These are phyloP conservation scores for Crithidia sp. DNA, from an alignment of 208 protist genomes.

Conservation along the genomic window DNA sequence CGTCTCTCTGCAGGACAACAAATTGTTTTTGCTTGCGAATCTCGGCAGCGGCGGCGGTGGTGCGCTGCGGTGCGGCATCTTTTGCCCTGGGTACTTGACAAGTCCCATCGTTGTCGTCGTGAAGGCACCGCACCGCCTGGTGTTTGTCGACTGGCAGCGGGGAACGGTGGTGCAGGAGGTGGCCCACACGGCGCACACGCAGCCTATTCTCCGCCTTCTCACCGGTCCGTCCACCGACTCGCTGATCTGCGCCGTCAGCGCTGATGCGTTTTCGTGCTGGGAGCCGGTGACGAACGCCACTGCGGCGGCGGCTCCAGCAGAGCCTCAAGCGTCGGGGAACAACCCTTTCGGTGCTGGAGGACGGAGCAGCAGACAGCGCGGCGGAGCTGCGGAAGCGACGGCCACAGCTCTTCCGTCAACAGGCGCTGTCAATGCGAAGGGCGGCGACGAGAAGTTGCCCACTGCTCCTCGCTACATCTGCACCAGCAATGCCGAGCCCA, in stretches of 20 bases:
- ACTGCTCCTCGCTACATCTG: conserved; percentile 27
- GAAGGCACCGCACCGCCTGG: conserved; percentile 26
- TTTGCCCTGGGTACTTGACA: conserved; percentile 35
- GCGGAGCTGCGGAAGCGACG: neutral
- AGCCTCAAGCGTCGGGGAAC: neutral
- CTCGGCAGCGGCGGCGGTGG: conserved; percentile 7
- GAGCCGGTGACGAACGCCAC: conserved; percentile 5
- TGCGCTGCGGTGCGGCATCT: conserved; percentile 36
- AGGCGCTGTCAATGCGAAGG: neutral
- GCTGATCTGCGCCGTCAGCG: conserved; percentile 38
- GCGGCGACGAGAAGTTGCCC: too few relatives aligned
- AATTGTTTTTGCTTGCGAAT: conserved; percentile 44
- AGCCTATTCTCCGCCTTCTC: conserved; percentile 29
- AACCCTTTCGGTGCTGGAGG: too few relatives aligned
- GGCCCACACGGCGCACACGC: conserved; percentile 18
- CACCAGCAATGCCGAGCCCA: conserved; percentile 25
- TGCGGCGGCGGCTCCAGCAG: neutral
- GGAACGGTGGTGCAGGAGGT: conserved; percentile 41
- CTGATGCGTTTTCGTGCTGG: conserved; percentile 56
- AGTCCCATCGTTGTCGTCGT: conserved; percentile 37
- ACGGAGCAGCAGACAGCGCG: too few relatives aligned
- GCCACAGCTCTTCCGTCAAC: neutral
- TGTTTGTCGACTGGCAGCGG: conserved; percentile 56
- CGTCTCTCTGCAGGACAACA: conserved; percentile 49
- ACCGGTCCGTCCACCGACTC: conserved; percentile 26